These are phyloP conservation scores for Yamadazyma triangularis DNA, from an alignment of 1,139 yeast species.

Conservation along the genomic window DNA sequence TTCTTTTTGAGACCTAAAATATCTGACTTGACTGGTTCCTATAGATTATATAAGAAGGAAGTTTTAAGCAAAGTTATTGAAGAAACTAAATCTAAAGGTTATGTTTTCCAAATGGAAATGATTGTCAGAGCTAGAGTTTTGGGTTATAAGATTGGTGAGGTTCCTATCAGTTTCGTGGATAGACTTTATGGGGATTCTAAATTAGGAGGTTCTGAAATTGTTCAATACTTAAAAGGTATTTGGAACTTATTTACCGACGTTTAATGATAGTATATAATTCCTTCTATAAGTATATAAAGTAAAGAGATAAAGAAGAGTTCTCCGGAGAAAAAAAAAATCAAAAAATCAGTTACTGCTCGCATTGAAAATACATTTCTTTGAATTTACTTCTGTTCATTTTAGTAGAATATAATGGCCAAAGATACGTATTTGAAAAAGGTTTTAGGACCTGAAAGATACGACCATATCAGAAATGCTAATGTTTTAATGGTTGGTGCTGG, in stretches of 20 bases:
- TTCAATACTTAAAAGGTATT: slow-evolving; percentile 70
- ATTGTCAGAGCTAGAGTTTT: slow-evolving; percentile 76
- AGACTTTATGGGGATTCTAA: slow-evolving; percentile 78
- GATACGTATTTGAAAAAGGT: slow-evolving; percentile 42
- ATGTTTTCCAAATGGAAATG: slow-evolving; percentile 89
- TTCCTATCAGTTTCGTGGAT: slow-evolving; percentile 76
- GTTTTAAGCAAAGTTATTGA: slow-evolving; percentile 64
- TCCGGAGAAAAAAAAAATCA: too few species aligned
- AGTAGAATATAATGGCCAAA: slow-evolving; percentile 33
- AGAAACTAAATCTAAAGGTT: slow-evolving; percentile 73
- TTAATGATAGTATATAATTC: slow-evolving; percentile 21
- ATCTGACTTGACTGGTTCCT: slow-evolving; percentile 75
- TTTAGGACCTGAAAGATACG: slow-evolving; percentile 36
- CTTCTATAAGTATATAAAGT: too few species aligned
- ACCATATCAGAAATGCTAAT: slow-evolving; percentile 37
- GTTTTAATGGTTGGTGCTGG: slow-evolving; percentile 96
- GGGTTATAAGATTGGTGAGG: slow-evolving; percentile 73
- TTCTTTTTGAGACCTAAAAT: slow-evolving; percentile 70
- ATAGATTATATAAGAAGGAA: slow-evolving; percentile 70
- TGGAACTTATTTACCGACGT: slow-evolving; percentile 67
- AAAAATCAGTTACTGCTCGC: background rate
- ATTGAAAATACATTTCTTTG: background rate
- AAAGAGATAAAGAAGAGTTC: too few species aligned
- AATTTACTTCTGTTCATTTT: background rate
- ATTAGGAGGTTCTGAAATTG: slow-evolving; percentile 79